Evolutionary conservation across 257 asterid genomes (phyloP).

Genomic region (Parsonsia alboflavescens): DNA sequence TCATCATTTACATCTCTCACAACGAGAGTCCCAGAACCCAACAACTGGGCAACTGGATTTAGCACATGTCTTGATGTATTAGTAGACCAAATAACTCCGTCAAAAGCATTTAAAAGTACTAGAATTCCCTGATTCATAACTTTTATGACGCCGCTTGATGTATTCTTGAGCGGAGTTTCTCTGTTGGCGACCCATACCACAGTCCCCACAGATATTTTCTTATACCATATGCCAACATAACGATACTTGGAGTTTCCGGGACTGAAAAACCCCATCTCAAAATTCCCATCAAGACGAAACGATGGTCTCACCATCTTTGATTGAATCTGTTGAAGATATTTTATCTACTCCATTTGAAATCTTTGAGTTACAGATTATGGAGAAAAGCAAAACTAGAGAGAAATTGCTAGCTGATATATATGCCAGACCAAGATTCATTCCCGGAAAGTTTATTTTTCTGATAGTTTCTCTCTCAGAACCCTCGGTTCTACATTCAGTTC

Average conservation of each 20-base stretch:
- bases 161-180: constrained; percentile 18
- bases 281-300: constrained; percentile 35
- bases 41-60: constrained; percentile 31
- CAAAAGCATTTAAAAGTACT: constrained; percentile 24
- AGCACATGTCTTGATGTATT: constrained; percentile 22
- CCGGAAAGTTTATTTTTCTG: too few relatives aligned
- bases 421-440: too few relatives aligned
- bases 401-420: too few relatives aligned
- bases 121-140: constrained; percentile 26
- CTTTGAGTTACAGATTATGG: too few relatives aligned
- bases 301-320: constrained; percentile 34
- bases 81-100: constrained; percentile 36
- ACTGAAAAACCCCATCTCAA: constrained; percentile 43
- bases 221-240: constrained; percentile 46
- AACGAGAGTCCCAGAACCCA: constrained; percentile 47
- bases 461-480: too few relatives aligned
- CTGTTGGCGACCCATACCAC: constrained; percentile 42
- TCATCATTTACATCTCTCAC: constrained; percentile 31
- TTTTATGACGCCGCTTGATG: constrained; percentile 23
- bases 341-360: too few relatives aligned
- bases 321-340: neutral
- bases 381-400: too few relatives aligned
- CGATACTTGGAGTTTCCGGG: constrained; percentile 27
- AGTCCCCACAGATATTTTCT: constrained; percentile 13
- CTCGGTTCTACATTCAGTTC: too few relatives aligned